A percentile compares a stretch with the other conserved stretches of the same genome.
Evolutionary conservation across 2,329 filamentous ascomycete species (phyloP).

Genomic region (Cadophora sp.): DNA sequence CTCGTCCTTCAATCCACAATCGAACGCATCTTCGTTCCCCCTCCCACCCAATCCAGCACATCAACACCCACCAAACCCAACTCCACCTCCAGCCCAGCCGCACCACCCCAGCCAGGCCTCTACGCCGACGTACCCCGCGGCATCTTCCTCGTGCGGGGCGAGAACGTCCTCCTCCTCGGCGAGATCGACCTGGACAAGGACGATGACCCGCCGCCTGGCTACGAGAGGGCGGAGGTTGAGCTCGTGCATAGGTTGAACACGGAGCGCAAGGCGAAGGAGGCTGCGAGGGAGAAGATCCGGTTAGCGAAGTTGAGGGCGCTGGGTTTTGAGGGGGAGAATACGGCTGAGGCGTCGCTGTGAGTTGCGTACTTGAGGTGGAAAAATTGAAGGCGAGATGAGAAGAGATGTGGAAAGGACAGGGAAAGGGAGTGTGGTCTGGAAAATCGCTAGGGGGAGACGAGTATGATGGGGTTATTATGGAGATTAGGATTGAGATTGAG

Average conservation of each 20-base stretch:
- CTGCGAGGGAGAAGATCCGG: slow-evolving; percentile 74
- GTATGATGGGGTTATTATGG: not conserved
- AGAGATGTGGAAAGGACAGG: not conserved
- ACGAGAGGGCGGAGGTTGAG: slow-evolving; percentile 68
- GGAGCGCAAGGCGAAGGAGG: slow-evolving; percentile 72
- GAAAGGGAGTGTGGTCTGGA: not conserved
- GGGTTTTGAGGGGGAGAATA: slow-evolving; percentile 88
- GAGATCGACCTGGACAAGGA: slow-evolving; percentile 98
- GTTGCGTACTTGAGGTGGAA: not conserved
- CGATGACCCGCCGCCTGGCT: slow-evolving; percentile 79
- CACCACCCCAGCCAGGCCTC: slow-evolving; percentile 53
- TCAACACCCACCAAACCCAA: slow-evolving; percentile 30
- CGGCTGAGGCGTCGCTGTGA: slow-evolving; percentile 76
- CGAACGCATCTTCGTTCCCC: slow-evolving; percentile 76
- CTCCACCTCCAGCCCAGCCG: slow-evolving; percentile 38
- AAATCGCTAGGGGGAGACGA: slow-evolving; percentile 1
- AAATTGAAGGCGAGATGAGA: not conserved
- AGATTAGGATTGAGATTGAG: not conserved
- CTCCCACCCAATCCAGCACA: slow-evolving; percentile 54
- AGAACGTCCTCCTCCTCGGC: slow-evolving; percentile 94
- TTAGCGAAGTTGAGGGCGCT: slow-evolving; percentile 74
- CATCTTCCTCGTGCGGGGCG: slow-evolving; percentile 89
- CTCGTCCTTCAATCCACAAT: slow-evolving; percentile 92
- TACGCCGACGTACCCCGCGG: slow-evolving; percentile 88
- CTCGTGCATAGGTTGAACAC: slow-evolving; percentile 77